phyloP scores from a whole-genome alignment of 306 rosid genomes.

The Vigna reflexopilosa region DNA sequence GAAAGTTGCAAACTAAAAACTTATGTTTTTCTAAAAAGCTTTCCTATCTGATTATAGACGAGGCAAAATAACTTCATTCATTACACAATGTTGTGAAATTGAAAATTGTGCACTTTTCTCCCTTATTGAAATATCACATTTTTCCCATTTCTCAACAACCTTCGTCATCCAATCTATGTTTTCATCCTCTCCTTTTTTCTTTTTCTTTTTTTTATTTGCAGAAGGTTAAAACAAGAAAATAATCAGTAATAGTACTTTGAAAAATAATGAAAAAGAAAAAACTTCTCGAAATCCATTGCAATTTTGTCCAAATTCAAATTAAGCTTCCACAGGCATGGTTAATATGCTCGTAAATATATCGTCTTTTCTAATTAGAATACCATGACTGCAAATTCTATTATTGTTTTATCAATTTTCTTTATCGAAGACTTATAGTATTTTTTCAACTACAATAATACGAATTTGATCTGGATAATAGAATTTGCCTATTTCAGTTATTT shows the following conservation, averaged over 20 bases:
- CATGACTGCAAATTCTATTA: neutral
- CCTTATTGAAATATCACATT: constrained; percentile 1
- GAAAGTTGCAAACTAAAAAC: too few species aligned
- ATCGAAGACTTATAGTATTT: too few species aligned
- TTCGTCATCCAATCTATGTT: constrained; percentile 16
- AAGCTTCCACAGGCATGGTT: neutral
- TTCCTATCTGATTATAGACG: neutral
- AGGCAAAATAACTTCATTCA: neutral
- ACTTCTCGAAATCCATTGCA: neutral
- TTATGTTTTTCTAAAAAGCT: too few species aligned
- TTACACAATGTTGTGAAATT: neutral
- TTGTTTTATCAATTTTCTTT: too few species aligned
- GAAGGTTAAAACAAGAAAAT: neutral
- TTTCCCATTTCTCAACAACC: constrained; percentile 44
- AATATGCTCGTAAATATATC: neutral
- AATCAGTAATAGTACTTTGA: too few species aligned
- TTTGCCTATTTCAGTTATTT: too few species aligned
- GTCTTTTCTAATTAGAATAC: neutral
- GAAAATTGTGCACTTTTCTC: neutral
- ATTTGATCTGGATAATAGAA: too few species aligned
- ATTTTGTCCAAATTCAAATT: neutral
- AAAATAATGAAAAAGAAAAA: neutral
- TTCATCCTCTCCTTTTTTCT: neutral
- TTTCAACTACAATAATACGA: neutral
- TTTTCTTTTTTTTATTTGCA: neutral